Conservation (phyloP, 208 protist species). For the Wallacemonas rigidus region DNA sequence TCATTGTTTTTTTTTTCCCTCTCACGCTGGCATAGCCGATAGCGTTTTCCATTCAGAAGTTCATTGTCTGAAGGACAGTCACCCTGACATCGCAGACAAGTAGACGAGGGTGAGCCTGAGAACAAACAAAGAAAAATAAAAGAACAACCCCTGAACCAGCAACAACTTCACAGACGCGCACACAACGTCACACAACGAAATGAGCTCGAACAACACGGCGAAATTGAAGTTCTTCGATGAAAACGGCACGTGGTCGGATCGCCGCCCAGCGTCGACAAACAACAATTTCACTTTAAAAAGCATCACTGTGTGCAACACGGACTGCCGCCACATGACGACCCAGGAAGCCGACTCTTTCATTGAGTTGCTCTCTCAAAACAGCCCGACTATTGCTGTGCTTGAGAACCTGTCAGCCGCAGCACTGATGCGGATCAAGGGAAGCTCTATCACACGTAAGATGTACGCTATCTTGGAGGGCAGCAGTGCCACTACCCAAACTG, state of each 20-base stretch:
- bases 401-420: conserved; percentile 52
- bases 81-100: not conserved
- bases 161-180: not conserved
- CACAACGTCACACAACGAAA: not conserved
- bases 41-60: not conserved
- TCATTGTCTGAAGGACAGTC: not conserved
- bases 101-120: not conserved
- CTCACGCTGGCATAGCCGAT: not conserved
- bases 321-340: conserved; percentile 44
- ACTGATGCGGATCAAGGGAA: conserved; percentile 62
- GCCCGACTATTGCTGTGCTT: conserved; percentile 67
- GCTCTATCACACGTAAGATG: conserved; percentile 48
- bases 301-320: conserved; percentile 65
- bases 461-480: conserved; percentile 72
- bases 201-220: conserved; percentile 21
- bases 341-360: conserved; percentile 63
- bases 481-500: conserved; percentile 54
- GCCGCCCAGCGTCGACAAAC: conserved; percentile 21
- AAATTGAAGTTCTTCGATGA: conserved; percentile 83
- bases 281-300: conserved; percentile 37
- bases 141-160: not conserved
- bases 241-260: conserved; percentile 60
- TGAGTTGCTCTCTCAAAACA: conserved; percentile 43
- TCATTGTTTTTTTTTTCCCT: not conserved
- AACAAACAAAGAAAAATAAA: not conserved